Base-by-base conservation (phyloP, 2,329 filamentous ascomycete genomes). In the Botrytis tulipae region DNA sequence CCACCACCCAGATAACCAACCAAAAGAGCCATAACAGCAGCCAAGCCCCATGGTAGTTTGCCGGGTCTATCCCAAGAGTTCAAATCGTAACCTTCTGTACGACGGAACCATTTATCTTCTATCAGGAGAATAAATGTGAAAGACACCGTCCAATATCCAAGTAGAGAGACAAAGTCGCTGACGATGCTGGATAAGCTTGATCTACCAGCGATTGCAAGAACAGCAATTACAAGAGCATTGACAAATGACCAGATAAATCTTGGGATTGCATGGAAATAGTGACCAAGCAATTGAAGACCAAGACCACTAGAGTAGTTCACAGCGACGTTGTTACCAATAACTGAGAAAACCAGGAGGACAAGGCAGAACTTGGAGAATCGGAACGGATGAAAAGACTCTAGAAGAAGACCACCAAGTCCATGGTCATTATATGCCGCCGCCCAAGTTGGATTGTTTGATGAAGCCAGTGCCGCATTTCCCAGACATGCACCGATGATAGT, bases 281-380 rank as follows among this genome's bases (percentile, higher is more conserved):
- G 76, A 8, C 79, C 79, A 9, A 80, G 75, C 20, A 80, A 77
- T 69, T 80, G 79, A n/a, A 80, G 70, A 18, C 74, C 75, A 37
- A 80, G 75, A 48, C 79, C 79, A 10, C 76, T 78, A 18, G 79
- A 80, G 73, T 80, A 80, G 51, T 79, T 79, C 35, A 80, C 75
- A 16, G 78, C 79, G 3, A 80, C 75, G 51, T 80, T 80, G 71
- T 80, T 80, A 25, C 79, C 79, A 4, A 80, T 62, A 29, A 80
- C 79, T 37, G 79, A 79, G 76, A 80, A 80, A 35, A 78, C 76
- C 48, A 80, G 75, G 25, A 80, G 73, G 22, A 80, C 78, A n/a
- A 80, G 82, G 63, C 84, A 82, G 77, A 87, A 84, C 73, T 87
- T 86, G 46, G 84, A 84, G 76, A 85, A 87, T 35, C 83, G 83